phyloP scores from a whole-genome alignment of 129 eudicot genomes.

The Flaveria ramosissima region DNA sequence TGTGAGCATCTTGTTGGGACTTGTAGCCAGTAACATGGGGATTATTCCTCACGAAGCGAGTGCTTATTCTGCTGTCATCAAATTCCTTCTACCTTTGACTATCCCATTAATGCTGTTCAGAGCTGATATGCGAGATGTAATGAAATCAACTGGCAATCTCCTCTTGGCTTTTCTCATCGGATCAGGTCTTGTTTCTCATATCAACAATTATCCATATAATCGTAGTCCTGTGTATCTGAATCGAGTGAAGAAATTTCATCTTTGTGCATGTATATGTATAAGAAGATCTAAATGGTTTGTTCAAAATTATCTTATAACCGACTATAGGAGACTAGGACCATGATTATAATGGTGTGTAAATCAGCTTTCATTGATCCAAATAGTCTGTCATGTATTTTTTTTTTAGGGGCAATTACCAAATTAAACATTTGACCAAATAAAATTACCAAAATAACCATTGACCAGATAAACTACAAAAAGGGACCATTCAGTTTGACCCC shows the following conservation, averaged over 20 bases:
- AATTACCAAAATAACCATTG: too few species aligned
- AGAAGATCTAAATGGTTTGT: too few species aligned
- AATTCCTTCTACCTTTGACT: conserved; percentile 61
- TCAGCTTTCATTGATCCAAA: too few species aligned
- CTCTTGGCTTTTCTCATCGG: conserved; percentile 68
- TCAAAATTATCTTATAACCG: too few species aligned
- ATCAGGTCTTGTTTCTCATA: conserved; percentile 59
- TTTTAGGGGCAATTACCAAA: too few species aligned
- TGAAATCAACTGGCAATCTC: conserved; percentile 58
- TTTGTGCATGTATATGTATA: too few species aligned
- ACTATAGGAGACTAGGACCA: not conserved
- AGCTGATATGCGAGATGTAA: conserved; percentile 61
- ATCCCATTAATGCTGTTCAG: conserved; percentile 78
- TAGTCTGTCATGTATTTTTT: too few species aligned
- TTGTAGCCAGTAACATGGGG: conserved; percentile 75
- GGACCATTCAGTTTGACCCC: too few species aligned
- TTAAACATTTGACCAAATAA: too few species aligned
- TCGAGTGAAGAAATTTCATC: too few species aligned
- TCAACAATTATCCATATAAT: conserved; percentile 12
- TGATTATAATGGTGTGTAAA: not conserved
- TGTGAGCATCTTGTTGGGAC: conserved; percentile 79
- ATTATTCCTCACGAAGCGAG: conserved; percentile 76
- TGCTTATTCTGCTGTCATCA: conserved; percentile 62
- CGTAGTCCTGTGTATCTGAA: too few species aligned
- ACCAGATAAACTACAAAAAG: too few species aligned